phyloP scores from a whole-genome alignment of 345 rosid genomes.

The Salix udensis region DNA sequence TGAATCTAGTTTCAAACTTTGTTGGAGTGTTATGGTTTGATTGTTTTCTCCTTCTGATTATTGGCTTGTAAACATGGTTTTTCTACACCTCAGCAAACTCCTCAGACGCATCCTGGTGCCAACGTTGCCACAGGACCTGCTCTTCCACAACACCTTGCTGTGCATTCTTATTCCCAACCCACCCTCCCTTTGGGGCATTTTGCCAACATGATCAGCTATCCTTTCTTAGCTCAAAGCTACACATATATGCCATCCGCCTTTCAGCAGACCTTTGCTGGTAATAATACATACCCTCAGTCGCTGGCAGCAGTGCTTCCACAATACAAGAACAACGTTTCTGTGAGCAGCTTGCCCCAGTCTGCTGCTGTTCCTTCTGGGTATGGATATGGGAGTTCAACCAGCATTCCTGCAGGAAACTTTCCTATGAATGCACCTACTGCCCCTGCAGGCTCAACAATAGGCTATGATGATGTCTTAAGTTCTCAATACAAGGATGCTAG shows the following conservation, averaged over 20 bases:
- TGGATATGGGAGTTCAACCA: conserved; percentile 76
- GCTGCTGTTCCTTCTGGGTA: conserved; percentile 76
- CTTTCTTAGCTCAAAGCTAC: conserved; percentile 87
- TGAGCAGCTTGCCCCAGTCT: conserved; percentile 83
- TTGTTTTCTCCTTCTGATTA: conserved; percentile 9
- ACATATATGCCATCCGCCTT: conserved; percentile 86
- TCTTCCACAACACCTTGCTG: conserved; percentile 78
- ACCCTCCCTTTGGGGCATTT: conserved; percentile 75
- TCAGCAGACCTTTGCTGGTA: conserved; percentile 83
- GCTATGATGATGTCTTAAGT: conserved; percentile 68
- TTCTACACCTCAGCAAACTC: conserved; percentile 64
- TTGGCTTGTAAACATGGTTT: conserved; percentile 25
- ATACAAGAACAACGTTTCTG: conserved; percentile 73
- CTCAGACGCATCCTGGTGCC: conserved; percentile 54
- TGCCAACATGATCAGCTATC: conserved; percentile 86
- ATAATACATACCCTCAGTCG: conserved; percentile 77
- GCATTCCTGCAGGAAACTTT: conserved; percentile 66
- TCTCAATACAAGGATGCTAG: conserved; percentile 83
- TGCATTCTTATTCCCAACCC: conserved; percentile 91
- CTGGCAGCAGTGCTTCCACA: conserved; percentile 84
- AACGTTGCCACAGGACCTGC: conserved; percentile 70
- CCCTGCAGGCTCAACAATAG: conserved; percentile 55
- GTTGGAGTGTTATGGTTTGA: neutral
- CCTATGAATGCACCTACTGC: conserved; percentile 62
- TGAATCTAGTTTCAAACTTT: neutral